phyloP scores from a whole-genome alignment of 2,329 filamentous ascomycete genomes.

The Cytospora chrysosperma region DNA sequence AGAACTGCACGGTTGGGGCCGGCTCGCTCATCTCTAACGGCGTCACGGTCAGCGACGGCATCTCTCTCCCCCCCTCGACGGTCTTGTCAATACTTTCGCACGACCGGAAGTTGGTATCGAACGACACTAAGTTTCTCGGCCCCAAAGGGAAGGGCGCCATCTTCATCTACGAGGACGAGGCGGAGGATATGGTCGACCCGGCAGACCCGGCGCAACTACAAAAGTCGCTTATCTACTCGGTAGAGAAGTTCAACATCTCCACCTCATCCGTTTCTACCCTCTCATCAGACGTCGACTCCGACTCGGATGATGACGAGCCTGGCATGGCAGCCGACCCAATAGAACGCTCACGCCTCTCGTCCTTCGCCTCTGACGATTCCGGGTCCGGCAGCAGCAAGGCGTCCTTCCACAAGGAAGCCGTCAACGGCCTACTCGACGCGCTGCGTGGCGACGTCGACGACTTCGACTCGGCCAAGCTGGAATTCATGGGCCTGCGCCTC shows the following conservation, averaged over 20 bases:
- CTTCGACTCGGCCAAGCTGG: conserved; percentile 79
- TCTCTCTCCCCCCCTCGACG: conserved; percentile 41
- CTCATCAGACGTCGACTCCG: conserved; percentile 61
- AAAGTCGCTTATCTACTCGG: conserved; percentile 54
- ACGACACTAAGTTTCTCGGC: conserved; percentile 49
- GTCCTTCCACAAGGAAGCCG: conserved; percentile 83
- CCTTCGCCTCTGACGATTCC: conserved; percentile 72
- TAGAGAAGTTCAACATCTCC: conserved; percentile 53
- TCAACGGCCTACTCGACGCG: conserved; percentile 81
- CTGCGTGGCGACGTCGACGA: conserved; percentile 72
- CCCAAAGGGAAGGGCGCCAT: conserved; percentile 48
- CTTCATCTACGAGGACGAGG: conserved; percentile 46
- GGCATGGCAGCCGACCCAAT: conserved; percentile 27
- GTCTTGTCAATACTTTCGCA: conserved; percentile 40
- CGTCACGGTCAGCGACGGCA: conserved; percentile 66
- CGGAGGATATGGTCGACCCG: conserved; percentile 44
- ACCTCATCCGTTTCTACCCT: conserved; percentile 57
- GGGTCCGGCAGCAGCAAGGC: conserved; percentile 40
- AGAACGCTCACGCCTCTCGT: conserved; percentile 62
- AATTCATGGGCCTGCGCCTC: conserved; percentile 91
- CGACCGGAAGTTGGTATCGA: conserved; percentile 38
- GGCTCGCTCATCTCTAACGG: conserved; percentile 80
- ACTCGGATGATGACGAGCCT: conserved; percentile 60
- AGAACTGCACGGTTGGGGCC: conserved; percentile 63
- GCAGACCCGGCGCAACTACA: conserved; percentile 53